phyloP scores from a whole-genome alignment of 331 rosid genomes.

The Malus hybrid region DNA sequence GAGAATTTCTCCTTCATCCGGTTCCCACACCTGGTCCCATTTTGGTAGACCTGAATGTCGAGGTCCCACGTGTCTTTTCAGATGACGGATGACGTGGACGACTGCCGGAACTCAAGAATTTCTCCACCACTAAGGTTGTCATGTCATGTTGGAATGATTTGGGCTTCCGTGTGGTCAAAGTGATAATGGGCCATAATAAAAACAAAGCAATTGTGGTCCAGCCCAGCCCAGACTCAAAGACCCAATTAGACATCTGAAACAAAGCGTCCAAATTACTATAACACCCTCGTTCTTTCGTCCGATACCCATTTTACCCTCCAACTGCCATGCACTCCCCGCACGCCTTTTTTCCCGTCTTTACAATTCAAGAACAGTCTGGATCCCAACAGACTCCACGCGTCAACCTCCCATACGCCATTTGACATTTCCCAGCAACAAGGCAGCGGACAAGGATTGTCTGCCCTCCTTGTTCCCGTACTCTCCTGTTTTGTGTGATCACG shows the following conservation, averaged over 20 bases:
- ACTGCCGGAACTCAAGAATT: too few relatives aligned
- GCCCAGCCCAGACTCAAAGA: not conserved
- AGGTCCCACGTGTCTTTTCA: too few relatives aligned
- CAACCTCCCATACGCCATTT: not conserved
- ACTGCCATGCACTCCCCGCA: not conserved
- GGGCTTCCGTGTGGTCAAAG: not conserved
- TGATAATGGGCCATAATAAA: not conserved
- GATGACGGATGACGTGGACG: too few relatives aligned
- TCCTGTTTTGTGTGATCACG: too few relatives aligned
- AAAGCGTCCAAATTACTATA: not conserved
- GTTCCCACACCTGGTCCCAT: too few relatives aligned
- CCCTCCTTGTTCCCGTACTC: too few relatives aligned
- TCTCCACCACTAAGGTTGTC: too few relatives aligned
- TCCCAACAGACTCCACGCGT: constrained; percentile 2
- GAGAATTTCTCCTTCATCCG: too few relatives aligned
- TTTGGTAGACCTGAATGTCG: too few relatives aligned
- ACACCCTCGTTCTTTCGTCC: not conserved
- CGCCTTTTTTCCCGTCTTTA: not conserved
- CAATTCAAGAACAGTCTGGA: constrained; percentile 32
- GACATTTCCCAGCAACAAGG: not conserved
- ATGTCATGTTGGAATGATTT: not conserved
- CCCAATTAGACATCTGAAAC: not conserved
- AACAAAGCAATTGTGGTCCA: not conserved
- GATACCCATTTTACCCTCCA: not conserved
- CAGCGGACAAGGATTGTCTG: not conserved